Evolutionary conservation across 441 rosid species (phyloP), one percentile per base, ranked within the genome.

Genomic region (Gossypium schwendimanii): DNA sequence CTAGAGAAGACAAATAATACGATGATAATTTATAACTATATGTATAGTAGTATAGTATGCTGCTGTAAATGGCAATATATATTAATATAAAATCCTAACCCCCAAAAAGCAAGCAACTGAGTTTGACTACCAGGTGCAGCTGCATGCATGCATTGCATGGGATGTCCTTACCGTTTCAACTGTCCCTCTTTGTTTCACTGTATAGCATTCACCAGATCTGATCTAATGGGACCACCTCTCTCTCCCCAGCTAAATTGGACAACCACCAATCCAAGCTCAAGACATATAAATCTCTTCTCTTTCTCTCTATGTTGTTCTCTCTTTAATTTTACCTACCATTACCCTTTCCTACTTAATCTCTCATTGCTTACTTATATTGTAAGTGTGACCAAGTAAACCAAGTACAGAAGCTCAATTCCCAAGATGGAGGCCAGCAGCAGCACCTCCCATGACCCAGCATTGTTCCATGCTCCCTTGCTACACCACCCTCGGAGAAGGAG

Each of bases 391-490:
- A 31, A 61, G 45, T 55, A 14, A 26, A 59, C 7, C 10, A 26
- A 59, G 41, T 60, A 6, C 24, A 4, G 59, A 33, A 45, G 63
- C 39, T 24, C 44, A 1, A 36, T 3, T 26, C 18, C 20, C 4
- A 49, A 3, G 10, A 76, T 71, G 75, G 72, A 63, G 53, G 15
- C 59, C 45, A n/a, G 5, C 63, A 49, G 52, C 45, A n/a, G 5
- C 63, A 49, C 61, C 9, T 18, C 39, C 70, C 3, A 9, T 64
- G 73, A 20, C n/a, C 63, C 20, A 7, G 54, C 76, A 0, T 9
- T 87, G 26, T 44, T 41, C 33, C 80, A 82, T 79, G 74, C 78
- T 75, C 82, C 81, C 60, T 81, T 89, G 81, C 87, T 69, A 50
- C 81, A 83, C 55, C 63, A 62, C 1, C 79, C 81, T 26, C 73